phyloP scores from a whole-genome alignment of 2,329 filamentous ascomycete species.

The Pyrenophora graminea region DNA sequence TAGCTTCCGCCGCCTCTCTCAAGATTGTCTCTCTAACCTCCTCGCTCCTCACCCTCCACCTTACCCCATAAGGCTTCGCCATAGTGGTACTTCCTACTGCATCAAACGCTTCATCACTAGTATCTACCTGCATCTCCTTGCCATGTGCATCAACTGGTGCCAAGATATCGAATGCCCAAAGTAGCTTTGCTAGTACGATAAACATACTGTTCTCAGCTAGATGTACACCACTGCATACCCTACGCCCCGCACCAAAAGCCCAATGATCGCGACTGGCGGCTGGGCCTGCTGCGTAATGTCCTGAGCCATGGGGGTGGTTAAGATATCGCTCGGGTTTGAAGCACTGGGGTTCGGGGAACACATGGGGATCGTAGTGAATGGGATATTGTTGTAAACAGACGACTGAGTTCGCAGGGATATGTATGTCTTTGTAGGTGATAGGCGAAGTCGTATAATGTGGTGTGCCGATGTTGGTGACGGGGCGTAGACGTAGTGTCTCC shows the following conservation, averaged over 20 bases:
- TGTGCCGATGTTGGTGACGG: constrained; percentile 41
- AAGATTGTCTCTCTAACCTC: constrained; percentile 25
- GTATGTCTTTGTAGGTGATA: constrained; percentile 47
- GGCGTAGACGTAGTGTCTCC: constrained; percentile 51
- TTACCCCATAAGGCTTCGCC: constrained; percentile 38
- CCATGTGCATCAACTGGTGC: constrained; percentile 46
- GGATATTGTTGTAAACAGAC: constrained; percentile 37
- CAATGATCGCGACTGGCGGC: constrained; percentile 41
- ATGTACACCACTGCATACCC: constrained; percentile 50
- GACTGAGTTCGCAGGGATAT: constrained; percentile 50
- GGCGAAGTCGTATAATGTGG: constrained; percentile 45
- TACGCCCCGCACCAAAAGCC: constrained; percentile 51
- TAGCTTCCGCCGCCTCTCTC: constrained; percentile 34
- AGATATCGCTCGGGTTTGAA: constrained; percentile 55
- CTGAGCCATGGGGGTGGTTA: constrained; percentile 28
- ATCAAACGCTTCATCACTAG: constrained; percentile 42
- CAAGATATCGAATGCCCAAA: constrained; percentile 55
- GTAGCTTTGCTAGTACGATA: constrained; percentile 49
- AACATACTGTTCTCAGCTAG: constrained; percentile 52
- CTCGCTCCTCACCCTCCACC: constrained; percentile 32
- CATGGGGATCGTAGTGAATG: constrained; percentile 44
- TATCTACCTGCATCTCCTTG: constrained; percentile 42
- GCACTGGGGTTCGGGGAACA: constrained; percentile 42
- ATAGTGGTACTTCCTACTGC: constrained; percentile 35
- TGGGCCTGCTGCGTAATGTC: constrained; percentile 41